These are phyloP conservation scores for Serendipita vermifera DNA, from an alignment of 768 basidiomycete genomes.

Conservation along the genomic window DNA sequence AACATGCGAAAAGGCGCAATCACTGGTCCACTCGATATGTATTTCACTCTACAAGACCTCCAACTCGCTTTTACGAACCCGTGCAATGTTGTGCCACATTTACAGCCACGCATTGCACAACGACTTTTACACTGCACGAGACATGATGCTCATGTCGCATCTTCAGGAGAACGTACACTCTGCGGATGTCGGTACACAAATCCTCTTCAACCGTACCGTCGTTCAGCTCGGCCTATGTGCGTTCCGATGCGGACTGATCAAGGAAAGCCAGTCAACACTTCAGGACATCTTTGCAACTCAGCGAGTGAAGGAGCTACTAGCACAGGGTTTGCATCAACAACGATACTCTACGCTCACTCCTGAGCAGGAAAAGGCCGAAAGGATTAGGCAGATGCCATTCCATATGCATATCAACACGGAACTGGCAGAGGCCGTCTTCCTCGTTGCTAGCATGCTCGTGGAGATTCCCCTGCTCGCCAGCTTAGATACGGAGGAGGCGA, in stretches of 20 bases:
- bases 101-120: slow-evolving; percentile 96
- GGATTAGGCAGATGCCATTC: slow-evolving; percentile 92
- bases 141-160: slow-evolving; percentile 98
- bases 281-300: slow-evolving; percentile 95
- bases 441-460: slow-evolving; percentile 96
- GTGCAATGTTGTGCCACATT: slow-evolving; percentile 95
- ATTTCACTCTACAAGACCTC: slow-evolving; percentile 86
- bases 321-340: slow-evolving; percentile 90
- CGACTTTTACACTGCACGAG: slow-evolving; percentile 90
- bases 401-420: slow-evolving; percentile 99
- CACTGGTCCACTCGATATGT: slow-evolving; percentile 79
- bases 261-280: slow-evolving; percentile 82
- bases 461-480: slow-evolving; percentile 93
- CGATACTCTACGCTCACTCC: slow-evolving; percentile 68
- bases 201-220: slow-evolving; percentile 93
- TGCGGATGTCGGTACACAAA: slow-evolving; percentile 93
- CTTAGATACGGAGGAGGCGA: slow-evolving; percentile 87
- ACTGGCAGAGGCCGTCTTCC: slow-evolving; percentile 90
- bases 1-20: slow-evolving; percentile 43
- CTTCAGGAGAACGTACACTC: slow-evolving; percentile 93
- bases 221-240: slow-evolving; percentile 96
- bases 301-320: slow-evolving; percentile 91
- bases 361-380: slow-evolving; percentile 95
- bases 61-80: slow-evolving; percentile 83
- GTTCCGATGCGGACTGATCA: slow-evolving; percentile 88